Evolutionary conservation across 2,329 filamentous ascomycete species (phyloP).

Genomic region (Ascochyta lentis): DNA sequence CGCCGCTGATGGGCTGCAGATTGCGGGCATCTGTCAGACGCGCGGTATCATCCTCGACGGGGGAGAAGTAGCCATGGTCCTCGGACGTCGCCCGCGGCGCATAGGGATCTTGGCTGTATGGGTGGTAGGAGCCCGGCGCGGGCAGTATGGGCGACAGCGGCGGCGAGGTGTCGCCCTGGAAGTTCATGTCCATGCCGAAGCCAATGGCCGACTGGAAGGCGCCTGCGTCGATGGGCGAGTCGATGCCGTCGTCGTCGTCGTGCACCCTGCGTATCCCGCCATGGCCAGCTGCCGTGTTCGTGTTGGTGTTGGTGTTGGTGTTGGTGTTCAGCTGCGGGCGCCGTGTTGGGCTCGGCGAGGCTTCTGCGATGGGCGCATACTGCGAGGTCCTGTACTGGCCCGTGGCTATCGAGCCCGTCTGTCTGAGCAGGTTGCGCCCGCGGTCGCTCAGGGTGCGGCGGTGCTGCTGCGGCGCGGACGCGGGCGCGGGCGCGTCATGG

Average conservation of each 20-base stretch:
- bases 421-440: constrained; percentile 55
- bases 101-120: constrained; percentile 37
- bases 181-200: constrained; percentile 56
- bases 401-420: constrained; percentile 51
- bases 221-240: constrained; percentile 54
- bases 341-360: constrained; percentile 58
- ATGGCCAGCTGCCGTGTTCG: constrained; percentile 39
- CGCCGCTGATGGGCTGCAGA: constrained; percentile 64
- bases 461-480: constrained; percentile 39
- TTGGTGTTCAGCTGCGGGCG: constrained; percentile 48
- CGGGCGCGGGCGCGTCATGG: constrained; percentile 35
- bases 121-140: constrained; percentile 54
- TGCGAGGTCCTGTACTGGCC: constrained; percentile 49
- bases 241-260: constrained; percentile 37
- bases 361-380: constrained; percentile 62
- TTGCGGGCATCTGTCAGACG: constrained; percentile 64
- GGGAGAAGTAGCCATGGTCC: constrained; percentile 62
- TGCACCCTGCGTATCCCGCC: constrained; percentile 38
- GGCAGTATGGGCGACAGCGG: constrained; percentile 23
- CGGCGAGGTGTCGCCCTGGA: constrained; percentile 49
- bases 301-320: constrained; percentile 25
- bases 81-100: constrained; percentile 56
- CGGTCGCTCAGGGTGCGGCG: constrained; percentile 58
- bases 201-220: constrained; percentile 58
- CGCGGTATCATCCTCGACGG: constrained; percentile 63